These are phyloP conservation scores for Echria macrotheca DNA, from an alignment of 495 filamentous ascomycete genomes.

Conservation along the genomic window DNA sequence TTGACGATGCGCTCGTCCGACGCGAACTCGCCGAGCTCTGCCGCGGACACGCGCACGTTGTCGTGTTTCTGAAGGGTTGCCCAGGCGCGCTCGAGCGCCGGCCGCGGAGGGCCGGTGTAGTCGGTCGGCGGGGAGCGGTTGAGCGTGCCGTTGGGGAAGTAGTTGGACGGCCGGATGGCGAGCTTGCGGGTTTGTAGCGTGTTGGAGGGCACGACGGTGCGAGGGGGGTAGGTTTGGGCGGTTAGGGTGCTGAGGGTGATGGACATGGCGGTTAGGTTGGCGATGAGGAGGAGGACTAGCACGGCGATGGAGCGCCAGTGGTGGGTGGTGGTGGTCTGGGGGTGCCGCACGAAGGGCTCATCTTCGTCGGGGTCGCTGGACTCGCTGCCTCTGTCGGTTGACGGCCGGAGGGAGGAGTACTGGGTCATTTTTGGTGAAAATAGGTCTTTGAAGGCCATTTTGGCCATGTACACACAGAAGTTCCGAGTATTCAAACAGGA, in stretches of 20 bases:
- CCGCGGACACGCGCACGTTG: neutral
- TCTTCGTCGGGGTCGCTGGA: neutral
- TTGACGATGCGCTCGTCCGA: constrained; percentile 1
- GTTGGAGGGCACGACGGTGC: too few relatives aligned
- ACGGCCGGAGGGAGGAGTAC: neutral
- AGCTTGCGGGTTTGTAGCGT: too few relatives aligned
- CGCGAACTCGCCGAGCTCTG: constrained; percentile 4
- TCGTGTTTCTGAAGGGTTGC: constrained; percentile 1
- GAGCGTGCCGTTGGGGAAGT: too few relatives aligned
- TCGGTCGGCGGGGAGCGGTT: neutral
- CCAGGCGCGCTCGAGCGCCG: constrained; percentile 5
- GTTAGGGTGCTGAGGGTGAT: neutral
- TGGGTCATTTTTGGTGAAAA: neutral
- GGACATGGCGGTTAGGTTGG: constrained; percentile 2
- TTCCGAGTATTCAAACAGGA: too few relatives aligned
- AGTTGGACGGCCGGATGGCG: too few relatives aligned
- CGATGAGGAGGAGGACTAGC: neutral
- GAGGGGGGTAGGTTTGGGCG: too few relatives aligned
- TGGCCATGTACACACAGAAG: too few relatives aligned
- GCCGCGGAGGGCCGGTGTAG: constrained; percentile 8
- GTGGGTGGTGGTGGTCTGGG: neutral
- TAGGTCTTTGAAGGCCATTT: neutral
- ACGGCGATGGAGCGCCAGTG: constrained; percentile 6
- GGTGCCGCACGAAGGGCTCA: neutral
- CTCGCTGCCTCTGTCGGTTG: neutral